Evolutionary conservation across 2,329 filamentous ascomycete species (phyloP).

Genomic region (Calonectria ilicicola): DNA sequence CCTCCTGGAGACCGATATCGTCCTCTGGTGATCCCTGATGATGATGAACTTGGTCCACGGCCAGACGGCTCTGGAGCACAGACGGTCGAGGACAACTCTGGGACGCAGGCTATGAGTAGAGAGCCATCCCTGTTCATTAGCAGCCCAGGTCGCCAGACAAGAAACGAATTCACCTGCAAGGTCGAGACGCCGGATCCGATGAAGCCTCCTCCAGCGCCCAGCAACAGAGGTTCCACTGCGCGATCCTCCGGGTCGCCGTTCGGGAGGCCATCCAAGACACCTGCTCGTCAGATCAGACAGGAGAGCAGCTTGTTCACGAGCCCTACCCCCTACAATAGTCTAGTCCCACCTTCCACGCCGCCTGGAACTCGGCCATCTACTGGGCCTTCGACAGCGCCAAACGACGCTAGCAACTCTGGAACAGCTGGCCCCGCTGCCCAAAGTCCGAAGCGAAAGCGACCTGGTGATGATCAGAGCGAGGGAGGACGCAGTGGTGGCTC

Average conservation of each 20-base stretch:
- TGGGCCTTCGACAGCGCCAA: background rate
- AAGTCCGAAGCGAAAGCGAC: slow-evolving; percentile 11
- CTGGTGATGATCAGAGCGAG: background rate
- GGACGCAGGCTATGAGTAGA: background rate
- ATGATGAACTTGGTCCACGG: background rate
- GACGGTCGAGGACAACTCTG: background rate
- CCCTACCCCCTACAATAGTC: slow-evolving; percentile 22
- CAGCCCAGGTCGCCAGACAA: background rate
- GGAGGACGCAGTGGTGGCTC: background rate
- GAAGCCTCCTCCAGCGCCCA: too few relatives aligned
- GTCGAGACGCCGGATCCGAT: slow-evolving; percentile 9
- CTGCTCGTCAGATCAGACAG: slow-evolving; percentile 5
- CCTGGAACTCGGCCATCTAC: background rate
- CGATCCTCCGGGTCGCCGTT: background rate
- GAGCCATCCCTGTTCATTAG: slow-evolving; percentile 27
- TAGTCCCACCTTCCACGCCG: background rate
- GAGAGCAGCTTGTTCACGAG: slow-evolving; percentile 34
- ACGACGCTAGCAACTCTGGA: background rate
- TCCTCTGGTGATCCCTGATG: background rate
- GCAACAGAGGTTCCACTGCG: background rate
- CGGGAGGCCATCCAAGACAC: background rate
- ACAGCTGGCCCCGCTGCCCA: background rate
- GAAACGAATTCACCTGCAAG: slow-evolving; percentile 16
- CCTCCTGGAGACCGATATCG: background rate
- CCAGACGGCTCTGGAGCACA: background rate